These are phyloP conservation scores for Lactarius psammicola DNA, from an alignment of 768 basidiomycete species.

Conservation along the genomic window DNA sequence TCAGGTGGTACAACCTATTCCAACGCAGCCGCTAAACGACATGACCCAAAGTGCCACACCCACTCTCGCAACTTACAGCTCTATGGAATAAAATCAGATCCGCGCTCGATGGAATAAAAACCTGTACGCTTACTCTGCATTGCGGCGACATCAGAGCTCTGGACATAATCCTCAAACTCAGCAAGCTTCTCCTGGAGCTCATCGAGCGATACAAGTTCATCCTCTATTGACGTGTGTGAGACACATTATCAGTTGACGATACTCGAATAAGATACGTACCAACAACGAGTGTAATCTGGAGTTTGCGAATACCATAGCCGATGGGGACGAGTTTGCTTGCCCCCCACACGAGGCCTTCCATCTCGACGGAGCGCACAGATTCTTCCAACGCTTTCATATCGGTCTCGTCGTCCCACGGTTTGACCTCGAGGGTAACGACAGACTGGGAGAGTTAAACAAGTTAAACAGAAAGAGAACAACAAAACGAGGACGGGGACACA, in stretches of 20 bases:
- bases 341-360: constrained; percentile 95
- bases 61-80: constrained; percentile 46
- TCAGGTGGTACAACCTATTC: background rate
- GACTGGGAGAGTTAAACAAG: constrained; percentile 53
- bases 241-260: constrained; percentile 42
- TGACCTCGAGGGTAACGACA: constrained; percentile 96
- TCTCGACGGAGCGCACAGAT: constrained; percentile 79
- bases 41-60: background rate
- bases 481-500: constrained; percentile 5
- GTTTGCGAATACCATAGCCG: constrained; percentile 92
- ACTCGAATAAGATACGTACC: constrained; percentile 33
- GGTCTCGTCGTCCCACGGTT: constrained; percentile 99
- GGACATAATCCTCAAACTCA: constrained; percentile 85
- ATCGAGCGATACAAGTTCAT: constrained; percentile 89
- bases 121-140: constrained; percentile 73
- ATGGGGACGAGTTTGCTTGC: constrained; percentile 88
- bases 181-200: constrained; percentile 89
- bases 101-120: background rate
- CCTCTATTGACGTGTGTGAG: constrained; percentile 58
- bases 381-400: constrained; percentile 88
- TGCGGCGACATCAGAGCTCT: constrained; percentile 88
- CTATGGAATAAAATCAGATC: constrained; percentile 17
- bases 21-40: background rate
- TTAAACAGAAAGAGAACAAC: constrained; percentile 8
- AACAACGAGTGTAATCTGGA: constrained; percentile 65